These are phyloP conservation scores for Aleurites moluccanus DNA, from an alignment of 441 rosid species.

Conservation along the genomic window DNA sequence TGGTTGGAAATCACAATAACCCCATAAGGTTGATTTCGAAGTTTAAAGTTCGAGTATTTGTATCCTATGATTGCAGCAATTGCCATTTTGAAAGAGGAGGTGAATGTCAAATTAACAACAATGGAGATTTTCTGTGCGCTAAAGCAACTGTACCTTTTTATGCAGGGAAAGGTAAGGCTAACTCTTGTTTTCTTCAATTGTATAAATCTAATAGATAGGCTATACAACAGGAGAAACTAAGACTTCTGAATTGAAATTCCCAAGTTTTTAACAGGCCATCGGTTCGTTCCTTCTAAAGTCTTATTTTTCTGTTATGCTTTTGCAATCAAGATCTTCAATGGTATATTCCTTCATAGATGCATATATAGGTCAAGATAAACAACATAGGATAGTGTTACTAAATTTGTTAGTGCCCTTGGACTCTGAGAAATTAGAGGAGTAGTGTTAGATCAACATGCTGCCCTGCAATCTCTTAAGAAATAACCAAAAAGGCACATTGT, in stretches of 20 bases:
- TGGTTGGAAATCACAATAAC: background rate
- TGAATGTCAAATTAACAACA: background rate
- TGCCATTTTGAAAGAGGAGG: background rate
- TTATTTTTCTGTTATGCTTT: background rate
- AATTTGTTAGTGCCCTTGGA: background rate
- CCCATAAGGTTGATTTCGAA: background rate
- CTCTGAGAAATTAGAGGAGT: background rate
- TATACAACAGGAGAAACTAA: background rate
- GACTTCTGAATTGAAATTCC: background rate
- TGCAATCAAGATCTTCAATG: background rate
- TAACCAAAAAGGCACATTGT: background rate
- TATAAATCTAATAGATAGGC: background rate
- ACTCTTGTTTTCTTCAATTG: background rate
- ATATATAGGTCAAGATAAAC: background rate
- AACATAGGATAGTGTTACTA: background rate
- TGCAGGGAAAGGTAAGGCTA: background rate
- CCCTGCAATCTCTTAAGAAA: background rate
- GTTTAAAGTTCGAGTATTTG: background rate
- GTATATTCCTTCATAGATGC: background rate
- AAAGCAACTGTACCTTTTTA: background rate
- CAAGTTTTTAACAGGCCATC: background rate
- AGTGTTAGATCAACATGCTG: background rate
- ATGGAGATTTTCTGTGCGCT: background rate
- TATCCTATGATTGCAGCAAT: background rate
- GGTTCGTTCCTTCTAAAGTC: background rate